Base-by-base conservation (phyloP, 805 yeast genomes). In the Kuraishia ogatae region DNA sequence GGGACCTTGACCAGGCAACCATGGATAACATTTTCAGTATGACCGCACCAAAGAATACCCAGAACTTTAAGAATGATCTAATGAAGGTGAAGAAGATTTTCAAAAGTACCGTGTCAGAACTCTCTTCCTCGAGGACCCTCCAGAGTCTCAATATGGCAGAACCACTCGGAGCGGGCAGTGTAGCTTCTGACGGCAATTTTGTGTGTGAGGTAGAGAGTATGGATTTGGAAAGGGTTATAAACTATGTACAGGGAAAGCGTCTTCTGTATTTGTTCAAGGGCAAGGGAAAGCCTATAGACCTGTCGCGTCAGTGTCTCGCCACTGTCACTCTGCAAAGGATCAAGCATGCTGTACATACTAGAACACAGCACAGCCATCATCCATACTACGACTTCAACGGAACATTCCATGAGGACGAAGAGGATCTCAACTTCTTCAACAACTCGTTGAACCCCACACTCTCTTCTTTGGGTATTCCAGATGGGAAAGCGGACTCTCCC, bases 211-310 rank as follows among this genome's bases (percentile, higher is more conserved):
- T 58, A 17, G 56, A 56, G 53, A 56, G 50, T 21, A 23, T 54
- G 13, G 56, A 57, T 29, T 57, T 43, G 65, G 68, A 24, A n/a
- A 63, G 62, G 26, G 61, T 70, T 26, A 21, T 61, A 22, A 59
- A 56, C 47, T 57, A 56, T 23, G 58, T 63, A n/a, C 64, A 57
- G 48, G 72, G 74, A 15, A 67, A 62, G 50, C 58, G 71, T 48
- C 57, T 71, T 53, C 68, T 69, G 7, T 72, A 74, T 54, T 59
- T 80, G 19, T 84, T 84, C 81, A 69, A 68, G 50, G 81, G 79
- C 2, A 79, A 77, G 60, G 86, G 84, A 4, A 64, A 68, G 50
- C 67, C 70, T 26, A 63, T 71, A 19, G 71, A 73, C 51, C 52
- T 71, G 17, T 63, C 64, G 4, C 60, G 58, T 26, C 52, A 54